Base-by-base conservation (phyloP, 495 filamentous ascomycete genomes). In the Talaromyces liani region DNA sequence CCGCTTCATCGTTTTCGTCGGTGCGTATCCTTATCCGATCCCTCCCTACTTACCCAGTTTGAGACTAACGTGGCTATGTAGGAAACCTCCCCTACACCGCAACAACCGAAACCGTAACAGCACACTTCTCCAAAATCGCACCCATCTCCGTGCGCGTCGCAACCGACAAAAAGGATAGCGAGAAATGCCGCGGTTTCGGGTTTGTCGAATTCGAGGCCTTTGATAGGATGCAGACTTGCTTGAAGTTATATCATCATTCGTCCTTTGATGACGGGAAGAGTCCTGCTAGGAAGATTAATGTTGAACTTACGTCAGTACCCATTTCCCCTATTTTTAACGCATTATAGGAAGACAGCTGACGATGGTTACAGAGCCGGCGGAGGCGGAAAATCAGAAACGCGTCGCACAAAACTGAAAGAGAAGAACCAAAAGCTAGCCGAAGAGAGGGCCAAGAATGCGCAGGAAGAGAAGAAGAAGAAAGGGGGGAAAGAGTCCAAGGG, bases 131-230 rank as follows among this genome's bases (percentile, higher is more conserved):
- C 29, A 82, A 88, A 62, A 83, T 96, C 61, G 73, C 84, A 14
- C 92, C 94, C 2, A 82, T 78, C 18, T 83, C 82, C 10, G 81
- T 97, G 60, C 91, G 94, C 1, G 84, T 91, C 31, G 84, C 89
- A 27, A 92, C 89, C 16, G 77, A 91, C 69, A 88, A 88, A 67
- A 80, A 84, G 49, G 81, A 87, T 59, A 82, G 87, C 16, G 75
- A 72, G 29, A 89, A 88, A 65, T 90, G 87, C 64, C 92, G 91
- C 67, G 94, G 94, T 33, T 90, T 88, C 65, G 94, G 91, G 4
- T 98, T 98, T 74, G 79, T 98, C 64, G 94, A 98, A 75, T 98
- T 98, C 67, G 88, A 86, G 63, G 79, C 84, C 56, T 96, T 85
- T 77, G 91, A 96, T 75, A 85, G 88, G 71, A 96, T 98, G 92